These are phyloP conservation scores for Leucosporidium scottii DNA, from an alignment of 768 basidiomycete genomes.

Conservation along the genomic window DNA sequence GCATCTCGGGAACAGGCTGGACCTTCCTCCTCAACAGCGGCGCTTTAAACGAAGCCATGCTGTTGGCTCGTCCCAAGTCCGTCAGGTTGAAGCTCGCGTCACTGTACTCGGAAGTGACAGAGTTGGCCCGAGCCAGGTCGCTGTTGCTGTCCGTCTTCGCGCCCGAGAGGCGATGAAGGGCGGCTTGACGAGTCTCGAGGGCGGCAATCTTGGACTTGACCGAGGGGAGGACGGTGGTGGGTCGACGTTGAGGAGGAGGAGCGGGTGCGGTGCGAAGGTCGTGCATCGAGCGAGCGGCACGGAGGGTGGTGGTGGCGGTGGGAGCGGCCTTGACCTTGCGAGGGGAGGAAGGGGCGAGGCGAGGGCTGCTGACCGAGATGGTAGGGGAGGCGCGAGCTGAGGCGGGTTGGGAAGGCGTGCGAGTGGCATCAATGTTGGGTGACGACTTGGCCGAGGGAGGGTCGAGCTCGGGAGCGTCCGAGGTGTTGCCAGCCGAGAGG, in stretches of 20 bases:
- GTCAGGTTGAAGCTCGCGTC: constrained; percentile 23
- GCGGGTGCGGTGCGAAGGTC: constrained; percentile 9
- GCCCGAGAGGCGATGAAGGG: constrained; percentile 26
- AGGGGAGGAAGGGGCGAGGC: neutral
- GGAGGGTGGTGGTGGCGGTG: neutral
- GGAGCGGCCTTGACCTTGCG: constrained; percentile 11
- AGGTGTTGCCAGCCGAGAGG: neutral
- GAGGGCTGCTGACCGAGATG: neutral
- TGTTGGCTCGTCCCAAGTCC: constrained; percentile 19
- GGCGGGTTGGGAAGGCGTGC: neutral
- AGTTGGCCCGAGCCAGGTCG: constrained; percentile 16
- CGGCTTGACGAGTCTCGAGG: constrained; percentile 40
- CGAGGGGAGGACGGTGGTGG: constrained; percentile 35
- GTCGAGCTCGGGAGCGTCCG: neutral
- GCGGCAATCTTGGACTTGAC: constrained; percentile 40
- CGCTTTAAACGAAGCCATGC: constrained; percentile 29
- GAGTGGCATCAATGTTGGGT: neutral
- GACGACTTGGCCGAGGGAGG: neutral
- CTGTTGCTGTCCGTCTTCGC: neutral
- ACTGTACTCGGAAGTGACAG: constrained; percentile 14
- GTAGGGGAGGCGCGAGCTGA: neutral
- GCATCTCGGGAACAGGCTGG: neutral
- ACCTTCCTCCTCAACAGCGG: constrained; percentile 14
- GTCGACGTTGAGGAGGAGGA: neutral
- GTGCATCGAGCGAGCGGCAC: constrained; percentile 21